A percentile compares a stretch with the other conserved stretches of the same genome.
These are phyloP conservation scores for Alectoria sarmentosa DNA, from an alignment of 495 filamentous ascomycete species.

Conservation along the genomic window DNA sequence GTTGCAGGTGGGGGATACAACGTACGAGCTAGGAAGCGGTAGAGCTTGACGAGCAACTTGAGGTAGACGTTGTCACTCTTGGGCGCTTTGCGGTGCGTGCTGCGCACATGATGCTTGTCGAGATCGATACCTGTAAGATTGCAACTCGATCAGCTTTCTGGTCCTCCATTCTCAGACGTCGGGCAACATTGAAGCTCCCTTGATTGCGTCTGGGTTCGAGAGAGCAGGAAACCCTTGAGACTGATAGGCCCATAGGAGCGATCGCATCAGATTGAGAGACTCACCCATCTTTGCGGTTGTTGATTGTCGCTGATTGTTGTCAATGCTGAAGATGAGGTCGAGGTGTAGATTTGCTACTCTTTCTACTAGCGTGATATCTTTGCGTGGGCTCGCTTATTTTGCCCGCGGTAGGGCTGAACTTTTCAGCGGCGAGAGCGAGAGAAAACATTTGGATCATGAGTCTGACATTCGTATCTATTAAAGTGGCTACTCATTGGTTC, in stretches of 20 bases:
- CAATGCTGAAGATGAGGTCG: conserved; percentile 11
- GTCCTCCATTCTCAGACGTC: background rate
- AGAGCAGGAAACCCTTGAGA: background rate
- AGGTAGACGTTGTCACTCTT: conserved; percentile 98
- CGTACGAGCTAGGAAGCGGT: conserved; percentile 96
- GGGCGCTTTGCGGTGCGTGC: conserved; percentile 85
- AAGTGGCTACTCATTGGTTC: background rate
- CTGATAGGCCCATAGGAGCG: no score
- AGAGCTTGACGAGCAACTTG: conserved; percentile 96
- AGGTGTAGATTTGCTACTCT: conserved; percentile 13
- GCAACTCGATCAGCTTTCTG: background rate
- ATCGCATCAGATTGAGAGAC: background rate
- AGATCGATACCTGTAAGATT: conserved; percentile 54
- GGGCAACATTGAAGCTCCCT: background rate
- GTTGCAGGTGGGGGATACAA: conserved; percentile 36
- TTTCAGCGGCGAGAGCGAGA: background rate
- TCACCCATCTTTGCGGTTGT: conserved; percentile 24
- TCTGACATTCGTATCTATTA: background rate
- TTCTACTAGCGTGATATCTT: conserved; percentile 16
- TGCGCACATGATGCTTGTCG: conserved; percentile 75
- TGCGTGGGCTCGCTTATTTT: conserved; percentile 20
- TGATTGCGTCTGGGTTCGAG: background rate
- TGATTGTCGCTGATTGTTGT: conserved; percentile 12
- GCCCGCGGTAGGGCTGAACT: conserved; percentile 13
- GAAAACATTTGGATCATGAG: background rate